Conservation (phyloP, 208 protist species). For the Leishmania martiniquensis region DNA sequence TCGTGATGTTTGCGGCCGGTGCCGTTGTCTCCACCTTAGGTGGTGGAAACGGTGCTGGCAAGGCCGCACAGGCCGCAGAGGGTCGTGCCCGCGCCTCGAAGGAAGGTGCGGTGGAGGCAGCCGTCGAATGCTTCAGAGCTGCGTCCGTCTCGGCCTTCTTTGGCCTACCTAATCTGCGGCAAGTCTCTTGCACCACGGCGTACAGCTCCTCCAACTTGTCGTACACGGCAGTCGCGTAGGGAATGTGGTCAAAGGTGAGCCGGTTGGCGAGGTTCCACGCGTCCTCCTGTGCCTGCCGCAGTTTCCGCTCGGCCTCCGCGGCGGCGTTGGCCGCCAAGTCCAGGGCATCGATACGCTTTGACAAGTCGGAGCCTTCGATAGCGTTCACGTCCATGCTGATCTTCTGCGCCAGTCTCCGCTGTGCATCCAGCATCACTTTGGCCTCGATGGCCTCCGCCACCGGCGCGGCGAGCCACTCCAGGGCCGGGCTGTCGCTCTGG, state of each 20-base stretch:
- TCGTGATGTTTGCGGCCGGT: background rate
- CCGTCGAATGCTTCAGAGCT: no score
- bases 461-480: constrained; percentile 29
- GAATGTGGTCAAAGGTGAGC: constrained; percentile 50
- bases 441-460: constrained; percentile 43
- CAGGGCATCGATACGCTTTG: constrained; percentile 29
- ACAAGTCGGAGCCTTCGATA: constrained; percentile 54
- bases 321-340: constrained; percentile 21
- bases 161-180: constrained; percentile 18
- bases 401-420: constrained; percentile 50
- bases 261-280: constrained; percentile 51
- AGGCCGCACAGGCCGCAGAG: background rate
- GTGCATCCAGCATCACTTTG: constrained; percentile 42
- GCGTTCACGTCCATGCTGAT: constrained; percentile 32
- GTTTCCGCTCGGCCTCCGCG: constrained; percentile 14
- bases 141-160: background rate
- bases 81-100: background rate
- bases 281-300: constrained; percentile 24
- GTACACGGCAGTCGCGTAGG: constrained; percentile 73
- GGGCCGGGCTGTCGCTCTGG: constrained; percentile 23
- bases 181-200: constrained; percentile 45
- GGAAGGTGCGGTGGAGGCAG: background rate
- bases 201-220: constrained; percentile 51
- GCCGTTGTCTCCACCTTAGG: background rate
- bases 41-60: background rate